Conservation (phyloP, 805 yeast genomes). For the Suhomyces kilbournensis region DNA sequence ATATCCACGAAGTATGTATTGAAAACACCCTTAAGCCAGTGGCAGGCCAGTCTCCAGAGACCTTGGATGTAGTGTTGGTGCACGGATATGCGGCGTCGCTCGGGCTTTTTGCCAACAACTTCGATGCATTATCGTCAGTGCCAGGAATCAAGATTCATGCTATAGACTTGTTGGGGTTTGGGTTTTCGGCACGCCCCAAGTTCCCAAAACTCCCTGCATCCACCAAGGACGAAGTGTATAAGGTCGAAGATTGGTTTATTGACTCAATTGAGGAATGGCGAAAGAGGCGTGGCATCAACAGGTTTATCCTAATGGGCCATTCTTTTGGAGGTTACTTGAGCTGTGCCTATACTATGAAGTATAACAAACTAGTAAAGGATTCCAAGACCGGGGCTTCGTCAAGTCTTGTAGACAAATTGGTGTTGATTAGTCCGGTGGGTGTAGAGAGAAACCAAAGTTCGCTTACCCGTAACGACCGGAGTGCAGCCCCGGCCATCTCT, state of each 20-base stretch:
- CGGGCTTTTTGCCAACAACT: constrained; percentile 74
- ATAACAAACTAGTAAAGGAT: constrained; percentile 24
- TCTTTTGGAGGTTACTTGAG: constrained; percentile 46
- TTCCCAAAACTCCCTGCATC: constrained; percentile 31
- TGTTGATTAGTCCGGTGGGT: constrained; percentile 44
- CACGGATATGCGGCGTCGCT: constrained; percentile 96
- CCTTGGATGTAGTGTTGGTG: constrained; percentile 62
- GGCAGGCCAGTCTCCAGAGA: neutral
- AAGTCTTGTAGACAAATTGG: constrained; percentile 34
- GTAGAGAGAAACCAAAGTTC: constrained; percentile 36
- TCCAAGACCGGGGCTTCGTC: constrained; percentile 13
- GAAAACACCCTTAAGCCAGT: constrained; percentile 44
- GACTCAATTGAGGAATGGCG: constrained; percentile 45
- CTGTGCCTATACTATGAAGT: constrained; percentile 41
- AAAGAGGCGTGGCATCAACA: constrained; percentile 29
- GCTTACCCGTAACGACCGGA: constrained; percentile 9
- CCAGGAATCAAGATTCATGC: constrained; percentile 62
- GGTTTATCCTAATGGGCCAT: constrained; percentile 41
- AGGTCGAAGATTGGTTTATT: constrained; percentile 43
- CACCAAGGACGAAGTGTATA: constrained; percentile 33
- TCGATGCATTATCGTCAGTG: constrained; percentile 45
- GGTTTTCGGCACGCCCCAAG: constrained; percentile 59
- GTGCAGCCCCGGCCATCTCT: constrained; percentile 9
- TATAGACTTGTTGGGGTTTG: constrained; percentile 70
- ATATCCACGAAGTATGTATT: constrained; percentile 75